Evolutionary conservation across 768 basidiomycete species (phyloP), one percentile per base, ranked within the genome.

Genomic region (Xerocomellus amylosporus): DNA sequence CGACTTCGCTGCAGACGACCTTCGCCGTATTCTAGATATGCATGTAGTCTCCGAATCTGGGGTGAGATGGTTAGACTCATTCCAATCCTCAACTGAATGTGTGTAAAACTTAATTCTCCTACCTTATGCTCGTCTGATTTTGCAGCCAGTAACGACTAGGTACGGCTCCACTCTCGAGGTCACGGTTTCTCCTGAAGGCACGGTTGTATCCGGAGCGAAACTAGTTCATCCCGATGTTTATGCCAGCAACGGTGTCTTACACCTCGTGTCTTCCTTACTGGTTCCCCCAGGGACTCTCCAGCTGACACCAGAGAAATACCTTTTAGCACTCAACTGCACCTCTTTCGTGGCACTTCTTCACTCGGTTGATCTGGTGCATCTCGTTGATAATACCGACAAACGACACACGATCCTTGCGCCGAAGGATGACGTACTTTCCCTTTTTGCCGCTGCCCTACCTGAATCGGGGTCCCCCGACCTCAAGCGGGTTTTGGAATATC

Each of bases 211-310:
- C 33, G 73, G 73, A 43, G 83, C 88, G 8, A 74, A 77, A 22
- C 77, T 96, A 40, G 64, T 85, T 5, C 76, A 86, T n/a, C 82
- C 84, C 7, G 93, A 99, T 64, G 83, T 97, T 34, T 93, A 94
- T 64, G 95, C 91, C 5, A 87, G 90, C 30, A 99, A 99, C 64
- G 97, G 96, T 45, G 97, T 98, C 41, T 69, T 98, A 15, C 97
- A 99, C 70, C 82, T 93, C 40, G 81, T 98, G 24, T 89, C 89
- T 14, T 82, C 84, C 14, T 82, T 98, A 22, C 81, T 99, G 14
- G 70, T 95, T 12, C 90, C 93, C 8, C 78, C 81, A 3, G 85
- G 83, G 15, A 79, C 89, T 42, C 80, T 96, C 22, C 77, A 83
- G 55, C 74, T 94, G 41, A 98, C 95, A 5, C 89, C 95, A 17